Evolutionary conservation across 106 monocot genomes (phyloP).

Genomic region (Apostasia ramifera): DNA sequence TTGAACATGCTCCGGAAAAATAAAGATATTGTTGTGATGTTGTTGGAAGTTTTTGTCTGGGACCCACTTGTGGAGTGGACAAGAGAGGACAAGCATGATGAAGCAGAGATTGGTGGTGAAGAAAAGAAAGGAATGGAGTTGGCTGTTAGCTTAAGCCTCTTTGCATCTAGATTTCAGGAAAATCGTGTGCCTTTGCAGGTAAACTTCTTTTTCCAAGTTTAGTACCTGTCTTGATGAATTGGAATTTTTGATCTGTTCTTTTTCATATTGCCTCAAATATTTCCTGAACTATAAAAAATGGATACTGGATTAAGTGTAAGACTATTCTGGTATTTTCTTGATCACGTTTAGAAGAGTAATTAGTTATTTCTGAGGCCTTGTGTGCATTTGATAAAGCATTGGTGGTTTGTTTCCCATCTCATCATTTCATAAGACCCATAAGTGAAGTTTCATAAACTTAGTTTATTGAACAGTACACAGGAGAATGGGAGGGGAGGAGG

Average conservation of each 20-base stretch:
- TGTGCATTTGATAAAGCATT: neutral
- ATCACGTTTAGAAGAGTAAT: neutral
- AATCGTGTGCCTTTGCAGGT: conserved; percentile 92
- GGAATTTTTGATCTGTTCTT: too few relatives aligned
- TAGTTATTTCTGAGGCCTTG: neutral
- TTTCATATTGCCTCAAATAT: neutral
- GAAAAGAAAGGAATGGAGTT: conserved; percentile 99
- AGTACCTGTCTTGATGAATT: too few relatives aligned
- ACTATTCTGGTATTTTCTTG: neutral
- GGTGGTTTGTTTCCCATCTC: neutral
- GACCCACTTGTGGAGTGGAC: conserved; percentile 98
- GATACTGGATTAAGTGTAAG: neutral
- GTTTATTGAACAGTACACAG: too few relatives aligned
- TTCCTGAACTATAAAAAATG: neutral
- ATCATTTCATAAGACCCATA: too few relatives aligned
- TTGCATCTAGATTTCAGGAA: conserved; percentile 95
- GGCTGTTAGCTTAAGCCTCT: conserved; percentile 94
- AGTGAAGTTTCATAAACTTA: too few relatives aligned
- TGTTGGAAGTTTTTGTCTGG: conserved; percentile 96
- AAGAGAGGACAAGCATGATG: conserved; percentile 79
- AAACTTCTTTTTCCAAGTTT: neutral
- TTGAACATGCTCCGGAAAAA: conserved; percentile 64
- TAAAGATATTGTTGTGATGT: conserved; percentile 87
- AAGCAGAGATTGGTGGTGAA: conserved; percentile 91
- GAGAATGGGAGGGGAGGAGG: too few relatives aligned